These are phyloP conservation scores for Boletus rufocinnamomeus DNA, from an alignment of 768 basidiomycete genomes.

Conservation along the genomic window DNA sequence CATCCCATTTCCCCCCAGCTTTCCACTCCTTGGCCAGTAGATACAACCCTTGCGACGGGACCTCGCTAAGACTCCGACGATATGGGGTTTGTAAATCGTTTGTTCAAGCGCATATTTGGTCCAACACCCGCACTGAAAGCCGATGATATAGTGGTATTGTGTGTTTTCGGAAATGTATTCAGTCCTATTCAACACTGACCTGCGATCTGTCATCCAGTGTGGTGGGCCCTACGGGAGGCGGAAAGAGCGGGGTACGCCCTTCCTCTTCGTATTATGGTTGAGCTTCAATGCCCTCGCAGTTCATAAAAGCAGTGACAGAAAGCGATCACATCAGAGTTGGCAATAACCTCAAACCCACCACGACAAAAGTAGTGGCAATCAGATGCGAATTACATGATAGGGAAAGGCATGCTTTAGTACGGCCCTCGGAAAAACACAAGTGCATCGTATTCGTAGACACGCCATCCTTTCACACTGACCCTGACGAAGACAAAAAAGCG, in stretches of 20 bases:
- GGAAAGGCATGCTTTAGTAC: not conserved
- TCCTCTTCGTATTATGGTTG: not conserved
- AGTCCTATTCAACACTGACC: not conserved
- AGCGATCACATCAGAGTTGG: not conserved
- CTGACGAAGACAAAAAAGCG: not conserved
- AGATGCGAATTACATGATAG: constrained; percentile 5
- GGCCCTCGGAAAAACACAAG: not conserved
- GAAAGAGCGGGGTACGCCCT: constrained; percentile 22
- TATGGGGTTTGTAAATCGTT: not conserved
- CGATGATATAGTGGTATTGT: constrained; percentile 26
- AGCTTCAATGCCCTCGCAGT: constrained; percentile 5
- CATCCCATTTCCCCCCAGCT: not conserved
- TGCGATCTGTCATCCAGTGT: constrained; percentile 6
- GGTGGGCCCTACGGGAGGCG: constrained; percentile 22
- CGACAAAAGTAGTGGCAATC: constrained; percentile 8
- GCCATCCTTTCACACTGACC: constrained; percentile 16
- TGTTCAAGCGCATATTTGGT: not conserved
- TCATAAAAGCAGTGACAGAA: constrained; percentile 7
- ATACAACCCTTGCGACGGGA: not conserved
- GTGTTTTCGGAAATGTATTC: not conserved
- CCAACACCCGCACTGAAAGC: not conserved
- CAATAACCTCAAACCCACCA: not conserved
- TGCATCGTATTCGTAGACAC: constrained; percentile 27
- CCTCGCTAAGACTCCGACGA: not conserved
- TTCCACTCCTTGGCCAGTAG: too few species aligned